These are phyloP conservation scores for Plectosphaerella plurivora DNA, from an alignment of 2,329 filamentous ascomycete species.

Conservation along the genomic window DNA sequence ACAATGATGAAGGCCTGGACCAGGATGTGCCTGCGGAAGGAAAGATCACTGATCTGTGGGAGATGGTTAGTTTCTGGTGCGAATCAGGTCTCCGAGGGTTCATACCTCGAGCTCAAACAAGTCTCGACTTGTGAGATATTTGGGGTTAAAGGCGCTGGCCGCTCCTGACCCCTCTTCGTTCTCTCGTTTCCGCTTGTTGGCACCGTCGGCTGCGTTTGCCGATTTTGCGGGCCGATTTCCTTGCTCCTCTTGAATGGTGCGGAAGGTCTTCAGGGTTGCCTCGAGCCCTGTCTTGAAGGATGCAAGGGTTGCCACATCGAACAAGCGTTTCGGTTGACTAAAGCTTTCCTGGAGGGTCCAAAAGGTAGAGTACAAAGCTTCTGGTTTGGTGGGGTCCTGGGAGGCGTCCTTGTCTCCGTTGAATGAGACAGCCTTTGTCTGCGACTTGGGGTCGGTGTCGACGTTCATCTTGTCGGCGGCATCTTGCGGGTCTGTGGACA, in stretches of 20 bases:
- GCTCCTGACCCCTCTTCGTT: slow-evolving; percentile 48
- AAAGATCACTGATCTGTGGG: slow-evolving; percentile 78
- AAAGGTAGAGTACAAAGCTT: slow-evolving; percentile 82
- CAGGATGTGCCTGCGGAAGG: slow-evolving; percentile 88
- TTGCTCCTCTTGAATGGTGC: slow-evolving; percentile 44
- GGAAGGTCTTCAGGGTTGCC: slow-evolving; percentile 55
- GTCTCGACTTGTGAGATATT: slow-evolving; percentile 96
- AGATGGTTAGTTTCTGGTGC: slow-evolving; percentile 15
- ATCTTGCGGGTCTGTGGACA: slow-evolving; percentile 19
- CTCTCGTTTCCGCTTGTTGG: slow-evolving; percentile 66
- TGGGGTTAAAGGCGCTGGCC: slow-evolving; percentile 83
- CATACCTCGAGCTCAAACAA: slow-evolving; percentile 88
- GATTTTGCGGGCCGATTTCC: slow-evolving; percentile 43
- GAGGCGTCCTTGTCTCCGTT: slow-evolving; percentile 34
- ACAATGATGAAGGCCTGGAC: slow-evolving; percentile 93
- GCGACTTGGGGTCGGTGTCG: slow-evolving; percentile 38
- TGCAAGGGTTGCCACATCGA: slow-evolving; percentile 65
- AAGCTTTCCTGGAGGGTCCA: slow-evolving; percentile 93
- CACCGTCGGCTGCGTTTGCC: slow-evolving; percentile 59
- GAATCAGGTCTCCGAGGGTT: background rate
- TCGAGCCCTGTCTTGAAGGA: slow-evolving; percentile 78
- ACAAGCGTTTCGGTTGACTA: slow-evolving; percentile 81
- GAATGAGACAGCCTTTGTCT: slow-evolving; percentile 39
- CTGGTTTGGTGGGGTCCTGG: slow-evolving; percentile 56
- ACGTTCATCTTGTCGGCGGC: slow-evolving; percentile 60